Base-by-base conservation (phyloP, 2,329 filamentous ascomycete species). In the Rutstroemia sp. region DNA sequence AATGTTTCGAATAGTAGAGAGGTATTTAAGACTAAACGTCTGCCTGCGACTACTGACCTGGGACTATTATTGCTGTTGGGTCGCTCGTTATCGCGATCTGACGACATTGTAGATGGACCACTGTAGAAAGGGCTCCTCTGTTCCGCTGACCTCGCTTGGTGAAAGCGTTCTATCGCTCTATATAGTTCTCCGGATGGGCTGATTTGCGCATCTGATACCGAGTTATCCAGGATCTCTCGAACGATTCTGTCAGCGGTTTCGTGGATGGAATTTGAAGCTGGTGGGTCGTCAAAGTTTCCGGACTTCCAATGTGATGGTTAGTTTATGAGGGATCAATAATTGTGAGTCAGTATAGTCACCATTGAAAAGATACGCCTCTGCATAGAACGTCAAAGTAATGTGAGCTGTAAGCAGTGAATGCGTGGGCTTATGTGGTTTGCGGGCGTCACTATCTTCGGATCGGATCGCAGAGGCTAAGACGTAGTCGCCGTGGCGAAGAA, bases 151-250 rank as follows among this genome's bases (percentile, higher is more conserved):
- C 48, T 42, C 41, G 25, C 39, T 46, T 51, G 48, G 2, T 37
- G 34, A n/a, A 45, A 56, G 45, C 54, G 48, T 60, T 73, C 73
- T 71, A 76, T 71, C 51, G 71, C 70, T 62, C 72, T 67, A 59
- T 70, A 73, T 49, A 76, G 63, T 65, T 76, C 73, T 61, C 73
- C 72, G 25, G 73, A 76, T 19, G 72, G 71, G 50, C 71, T 74
- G 46, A 74, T 70, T 44, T 73, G 65, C 55, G 68, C 63, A 59
- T 69, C 64, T 16, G 69, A 59, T 55, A 70, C 64, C 60, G 70
- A 65, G 58, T 71, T 69, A 65, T 75, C 70, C 64, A 74, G 69
- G 54, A 73, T 72, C 54, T 69, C 72, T 51, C 69, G 69, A 23
- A 75, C 61, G n/a, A 70, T 64, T 50, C 66, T 58, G 67, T 65